These are phyloP conservation scores for Mucor irregularis DNA, from an alignment of 371 early-diverging fungal genomes.

Conservation along the genomic window DNA sequence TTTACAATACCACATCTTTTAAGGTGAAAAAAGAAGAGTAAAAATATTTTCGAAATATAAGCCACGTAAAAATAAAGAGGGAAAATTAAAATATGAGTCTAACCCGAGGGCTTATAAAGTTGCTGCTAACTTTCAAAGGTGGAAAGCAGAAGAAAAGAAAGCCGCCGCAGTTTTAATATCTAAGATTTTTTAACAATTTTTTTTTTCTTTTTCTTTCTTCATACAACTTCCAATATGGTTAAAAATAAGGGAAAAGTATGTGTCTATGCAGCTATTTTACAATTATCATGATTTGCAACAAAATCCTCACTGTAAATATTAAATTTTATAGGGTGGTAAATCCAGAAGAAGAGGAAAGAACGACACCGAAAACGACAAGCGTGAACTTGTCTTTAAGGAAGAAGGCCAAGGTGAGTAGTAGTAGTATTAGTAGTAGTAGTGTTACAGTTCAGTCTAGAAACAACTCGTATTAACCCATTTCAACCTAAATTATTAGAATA, in stretches of 20 bases:
- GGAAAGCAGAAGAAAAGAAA: not conserved
- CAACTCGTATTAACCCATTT: not conserved
- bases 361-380: slow-evolving; percentile 93
- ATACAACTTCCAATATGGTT: slow-evolving; percentile 17
- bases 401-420: slow-evolving; percentile 94
- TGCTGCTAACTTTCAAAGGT: too few species aligned
- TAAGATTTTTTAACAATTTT: slow-evolving; percentile 8
- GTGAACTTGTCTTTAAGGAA: slow-evolving; percentile 93
- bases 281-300: not conserved
- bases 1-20: slow-evolving; percentile 54
- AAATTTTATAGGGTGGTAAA: slow-evolving; percentile 91
- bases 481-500: slow-evolving; percentile 68
- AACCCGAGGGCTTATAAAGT: too few species aligned
- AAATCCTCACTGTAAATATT: not conserved
- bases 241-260: slow-evolving; percentile 36
- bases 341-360: slow-evolving; percentile 97
- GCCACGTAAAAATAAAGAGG: too few species aligned
- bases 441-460: not conserved
- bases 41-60: slow-evolving; percentile 21
- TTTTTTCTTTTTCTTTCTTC: slow-evolving; percentile 3
- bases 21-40: not conserved
- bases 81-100: too few species aligned
- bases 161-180: slow-evolving; percentile 26
- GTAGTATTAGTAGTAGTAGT: too few species aligned
- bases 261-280: not conserved